A percentile compares a stretch with the other conserved stretches of the same genome.
Evolutionary conservation across 805 yeast genomes (phyloP).

Genomic region (Starmera caribaea): DNA sequence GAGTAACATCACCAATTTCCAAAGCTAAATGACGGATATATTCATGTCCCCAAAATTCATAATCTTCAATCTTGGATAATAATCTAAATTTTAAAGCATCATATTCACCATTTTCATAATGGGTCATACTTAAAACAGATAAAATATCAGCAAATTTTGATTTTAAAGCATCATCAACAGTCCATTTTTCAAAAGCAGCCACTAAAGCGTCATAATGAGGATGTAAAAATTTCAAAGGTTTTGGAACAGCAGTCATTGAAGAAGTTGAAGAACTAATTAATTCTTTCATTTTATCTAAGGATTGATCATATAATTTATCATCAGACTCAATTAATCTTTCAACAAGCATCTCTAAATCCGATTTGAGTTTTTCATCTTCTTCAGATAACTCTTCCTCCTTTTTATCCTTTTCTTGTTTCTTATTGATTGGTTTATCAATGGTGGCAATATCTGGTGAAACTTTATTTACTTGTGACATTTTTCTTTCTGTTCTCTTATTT

Average conservation of each 20-base stretch:
- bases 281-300: conserved; percentile 63
- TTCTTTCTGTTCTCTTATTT: background rate
- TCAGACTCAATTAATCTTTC: conserved; percentile 59
- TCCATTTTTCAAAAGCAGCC: conserved; percentile 61
- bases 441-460: conserved; percentile 16
- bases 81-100: conserved; percentile 78
- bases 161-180: conserved; percentile 30
- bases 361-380: conserved; percentile 83
- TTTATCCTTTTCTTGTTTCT: conserved; percentile 11
- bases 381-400: conserved; percentile 82
- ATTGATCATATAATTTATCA: conserved; percentile 36
- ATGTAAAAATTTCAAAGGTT: conserved; percentile 90
- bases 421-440: conserved; percentile 5
- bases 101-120: conserved; percentile 68
- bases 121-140: conserved; percentile 93
- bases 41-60: conserved; percentile 96
- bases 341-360: conserved; percentile 78
- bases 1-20: conserved; percentile 86
- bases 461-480: conserved; percentile 6
- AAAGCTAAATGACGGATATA: conserved; percentile 92
- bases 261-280: conserved; percentile 88
- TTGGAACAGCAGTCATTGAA: conserved; percentile 99
- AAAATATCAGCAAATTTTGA: conserved; percentile 73
- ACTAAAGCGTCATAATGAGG: conserved; percentile 73
- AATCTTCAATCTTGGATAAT: conserved; percentile 41